Evolutionary conservation across 768 basidiomycete species (phyloP).

Genomic region (Suillus lakei): DNA sequence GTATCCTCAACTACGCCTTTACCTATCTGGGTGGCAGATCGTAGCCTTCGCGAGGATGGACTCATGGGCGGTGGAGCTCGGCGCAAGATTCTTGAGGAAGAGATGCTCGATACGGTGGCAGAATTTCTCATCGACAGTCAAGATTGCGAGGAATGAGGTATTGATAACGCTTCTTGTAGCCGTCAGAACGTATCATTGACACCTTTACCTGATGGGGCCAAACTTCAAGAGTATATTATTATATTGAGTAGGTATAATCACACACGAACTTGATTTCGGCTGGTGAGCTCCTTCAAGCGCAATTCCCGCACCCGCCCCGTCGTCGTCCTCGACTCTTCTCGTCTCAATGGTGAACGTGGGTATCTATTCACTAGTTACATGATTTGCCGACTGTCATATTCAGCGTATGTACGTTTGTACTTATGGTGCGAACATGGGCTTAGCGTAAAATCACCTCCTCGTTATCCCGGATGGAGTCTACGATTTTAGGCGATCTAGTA

Average conservation of each 20-base stretch:
- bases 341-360: not conserved
- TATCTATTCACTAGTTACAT: not conserved
- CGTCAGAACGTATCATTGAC: not conserved
- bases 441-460: not conserved
- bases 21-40: conserved; percentile 39
- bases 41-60: not conserved
- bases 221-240: not conserved
- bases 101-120: conserved; percentile 44
- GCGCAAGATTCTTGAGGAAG: conserved; percentile 32
- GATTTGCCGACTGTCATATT: not conserved
- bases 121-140: conserved; percentile 42
- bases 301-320: not conserved
- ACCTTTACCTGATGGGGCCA: conserved; percentile 1
- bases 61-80: conserved; percentile 31
- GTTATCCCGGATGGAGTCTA: not conserved
- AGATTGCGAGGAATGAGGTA: not conserved
- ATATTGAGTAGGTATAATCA: not conserved
- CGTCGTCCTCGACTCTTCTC: not conserved
- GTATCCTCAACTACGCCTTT: conserved; percentile 21
- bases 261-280: conserved; percentile 1
- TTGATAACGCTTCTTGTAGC: not conserved
- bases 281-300: not conserved
- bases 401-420: not conserved
- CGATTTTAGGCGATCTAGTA: not conserved
- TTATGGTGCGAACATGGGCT: not conserved